Evolutionary conservation across 2,329 filamentous ascomycete species (phyloP), one percentile per base, ranked within the genome.

Genomic region (Erysiphe pulchra): DNA sequence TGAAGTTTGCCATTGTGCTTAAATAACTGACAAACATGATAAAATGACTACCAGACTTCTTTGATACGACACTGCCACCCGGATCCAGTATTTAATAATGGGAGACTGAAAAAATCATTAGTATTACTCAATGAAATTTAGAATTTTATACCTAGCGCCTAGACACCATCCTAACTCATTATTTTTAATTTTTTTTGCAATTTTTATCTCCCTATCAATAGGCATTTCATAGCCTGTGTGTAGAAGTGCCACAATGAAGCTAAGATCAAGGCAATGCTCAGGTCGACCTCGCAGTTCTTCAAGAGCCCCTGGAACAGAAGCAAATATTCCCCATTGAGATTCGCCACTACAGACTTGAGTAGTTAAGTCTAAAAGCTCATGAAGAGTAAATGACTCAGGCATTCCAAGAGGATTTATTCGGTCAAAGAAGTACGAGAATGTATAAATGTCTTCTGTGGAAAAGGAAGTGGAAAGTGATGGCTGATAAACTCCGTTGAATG

Each of bases 141-240:
- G 36, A 16, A 12, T 18, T 47, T 57, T 77, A 65, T 67, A 90
- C 83, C 84, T 93, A 52, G 90, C 90, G 61, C 90, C 90, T 57
- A 98, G 69, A 65, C 87, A 95, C 90, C 90, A 98, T 36, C 90
- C 90, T 56, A 98, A 65, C 66, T 98, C 92, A 61, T 94, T 94
- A 47, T 77, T 77, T 66, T 92, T 87, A 59, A 98, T 92, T 71
- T 94, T 93, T 80, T 98, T 98, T 49, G 87, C 90, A 59, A 94
- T 92, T 69, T 82, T 87, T 52, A 98, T 85, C 63, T 98, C 90
- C 36, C 92, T 73, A 53, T 93, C 83, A 55, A 95, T 77, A 4
- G 87, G 87, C 84, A 98, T 94, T 54, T 95, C 90, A 57, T 98
- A 98, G 2, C 90, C 90, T 6, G 84, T 92, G 62, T 95, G 86